Percentiles rank a stretch among this genome's conserved stretches.
Conservation (phyloP, 108 stramenopile genomes). For the Skeletonema costatum region DNA sequence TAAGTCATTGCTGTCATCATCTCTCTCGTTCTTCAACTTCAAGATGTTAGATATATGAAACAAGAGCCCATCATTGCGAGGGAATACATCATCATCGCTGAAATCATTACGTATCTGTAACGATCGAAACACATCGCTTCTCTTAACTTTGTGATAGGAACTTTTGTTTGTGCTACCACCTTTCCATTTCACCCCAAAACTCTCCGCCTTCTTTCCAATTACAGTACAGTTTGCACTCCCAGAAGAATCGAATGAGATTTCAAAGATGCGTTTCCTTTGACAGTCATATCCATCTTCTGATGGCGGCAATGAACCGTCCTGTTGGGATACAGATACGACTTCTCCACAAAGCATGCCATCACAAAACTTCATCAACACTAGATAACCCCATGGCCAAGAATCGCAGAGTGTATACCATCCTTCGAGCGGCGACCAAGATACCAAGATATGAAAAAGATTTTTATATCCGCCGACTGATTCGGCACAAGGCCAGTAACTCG, state of each 20-base stretch:
- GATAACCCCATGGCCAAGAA: not conserved
- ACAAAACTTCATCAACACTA: not conserved
- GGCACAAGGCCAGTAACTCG: not conserved
- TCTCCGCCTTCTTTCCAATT: not conserved
- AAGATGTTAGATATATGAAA: not conserved
- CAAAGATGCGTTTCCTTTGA: not conserved
- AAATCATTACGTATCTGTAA: not conserved
- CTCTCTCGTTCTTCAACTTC: not conserved
- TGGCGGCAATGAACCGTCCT: not conserved
- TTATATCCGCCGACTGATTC: not conserved
- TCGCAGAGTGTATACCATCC: not conserved
- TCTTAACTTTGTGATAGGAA: not conserved
- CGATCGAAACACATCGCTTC: not conserved
- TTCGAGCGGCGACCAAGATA: not conserved
- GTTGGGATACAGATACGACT: not conserved
- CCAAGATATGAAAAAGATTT: not conserved
- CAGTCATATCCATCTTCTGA: not conserved
- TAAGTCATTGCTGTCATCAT: not conserved
- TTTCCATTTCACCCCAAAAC: constrained; percentile 1
- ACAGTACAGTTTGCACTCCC: not conserved
- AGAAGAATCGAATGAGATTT: not conserved
- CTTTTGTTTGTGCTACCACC: not conserved
- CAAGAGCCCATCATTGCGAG: not conserved
- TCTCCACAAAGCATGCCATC: not conserved
- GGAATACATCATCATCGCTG: not conserved